Percentiles rank a stretch among this genome's conserved stretches.
Evolutionary conservation across 768 basidiomycete genomes (phyloP).

Genomic region (Nidularia sp.): DNA sequence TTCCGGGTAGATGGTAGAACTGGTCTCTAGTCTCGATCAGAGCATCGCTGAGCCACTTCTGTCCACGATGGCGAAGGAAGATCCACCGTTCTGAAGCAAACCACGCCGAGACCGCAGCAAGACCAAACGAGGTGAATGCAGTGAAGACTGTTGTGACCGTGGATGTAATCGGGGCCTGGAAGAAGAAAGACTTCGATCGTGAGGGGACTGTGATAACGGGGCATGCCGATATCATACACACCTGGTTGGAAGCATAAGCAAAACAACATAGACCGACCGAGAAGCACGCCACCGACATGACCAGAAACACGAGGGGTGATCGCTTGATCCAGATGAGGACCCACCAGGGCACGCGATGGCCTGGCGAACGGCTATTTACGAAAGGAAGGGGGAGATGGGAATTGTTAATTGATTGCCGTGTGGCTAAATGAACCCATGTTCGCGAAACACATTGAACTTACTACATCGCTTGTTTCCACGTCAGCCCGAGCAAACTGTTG

Average conservation of each 20-base stretch:
- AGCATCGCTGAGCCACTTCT: constrained; percentile 68
- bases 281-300: constrained; percentile 81
- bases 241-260: constrained; percentile 71
- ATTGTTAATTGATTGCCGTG: not conserved
- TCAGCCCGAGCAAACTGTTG: constrained; percentile 71
- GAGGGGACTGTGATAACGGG: not conserved
- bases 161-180: constrained; percentile 55
- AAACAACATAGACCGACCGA: constrained; percentile 76
- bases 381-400: constrained; percentile 1
- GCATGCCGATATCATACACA: constrained; percentile 26
- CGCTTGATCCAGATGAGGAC: constrained; percentile 85
- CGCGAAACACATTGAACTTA: constrained; percentile 34
- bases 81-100: constrained; percentile 69
- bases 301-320: constrained; percentile 78
- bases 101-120: constrained; percentile 69
- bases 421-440: not conserved
- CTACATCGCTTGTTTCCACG: constrained; percentile 85
- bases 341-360: constrained; percentile 79
- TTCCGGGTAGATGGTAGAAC: constrained; percentile 19
- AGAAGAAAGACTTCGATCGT: not conserved
- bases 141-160: constrained; percentile 77
- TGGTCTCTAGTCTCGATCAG: constrained; percentile 39
- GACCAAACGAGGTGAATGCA: constrained; percentile 66
- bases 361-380: constrained; percentile 58
- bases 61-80: constrained; percentile 57